phyloP scores from a whole-genome alignment of 345 rosid species.

The Eucalyptus cladocalyx region DNA sequence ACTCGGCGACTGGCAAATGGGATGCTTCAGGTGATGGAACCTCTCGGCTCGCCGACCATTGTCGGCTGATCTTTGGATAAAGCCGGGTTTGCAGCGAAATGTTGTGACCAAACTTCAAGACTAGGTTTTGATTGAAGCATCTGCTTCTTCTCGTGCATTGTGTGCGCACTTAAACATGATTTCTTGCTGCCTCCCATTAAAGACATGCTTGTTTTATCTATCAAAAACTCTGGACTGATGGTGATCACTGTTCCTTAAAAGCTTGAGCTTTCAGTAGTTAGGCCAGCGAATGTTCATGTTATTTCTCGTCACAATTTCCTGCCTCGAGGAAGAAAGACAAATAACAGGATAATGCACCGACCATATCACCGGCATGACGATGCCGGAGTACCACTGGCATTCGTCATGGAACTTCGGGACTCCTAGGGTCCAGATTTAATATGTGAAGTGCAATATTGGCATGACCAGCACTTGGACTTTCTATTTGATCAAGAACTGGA shows the following conservation, averaged over 20 bases:
- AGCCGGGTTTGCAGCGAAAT: background rate
- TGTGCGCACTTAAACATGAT: background rate
- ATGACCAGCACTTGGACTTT: background rate
- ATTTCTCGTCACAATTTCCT: background rate
- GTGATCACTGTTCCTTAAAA: background rate
- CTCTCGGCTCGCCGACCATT: background rate
- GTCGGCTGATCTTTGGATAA: background rate
- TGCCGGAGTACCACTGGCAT: background rate
- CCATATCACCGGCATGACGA: no score
- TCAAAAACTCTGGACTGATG: background rate
- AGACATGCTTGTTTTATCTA: background rate
- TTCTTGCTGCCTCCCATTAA: background rate
- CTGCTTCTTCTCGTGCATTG: background rate
- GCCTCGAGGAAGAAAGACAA: background rate
- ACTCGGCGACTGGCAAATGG: constrained; percentile 54
- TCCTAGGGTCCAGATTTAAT: background rate
- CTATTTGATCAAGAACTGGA: background rate
- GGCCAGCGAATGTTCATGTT: background rate
- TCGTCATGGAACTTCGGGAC: background rate
- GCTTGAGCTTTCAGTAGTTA: background rate
- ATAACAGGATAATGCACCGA: no score
- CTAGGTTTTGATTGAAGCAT: background rate
- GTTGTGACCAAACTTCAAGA: background rate
- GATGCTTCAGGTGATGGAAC: constrained; percentile 43
- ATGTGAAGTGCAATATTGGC: background rate